Conservation (phyloP, 2,329 filamentous ascomycete genomes). For the Colletotrichum higginsianum region DNA sequence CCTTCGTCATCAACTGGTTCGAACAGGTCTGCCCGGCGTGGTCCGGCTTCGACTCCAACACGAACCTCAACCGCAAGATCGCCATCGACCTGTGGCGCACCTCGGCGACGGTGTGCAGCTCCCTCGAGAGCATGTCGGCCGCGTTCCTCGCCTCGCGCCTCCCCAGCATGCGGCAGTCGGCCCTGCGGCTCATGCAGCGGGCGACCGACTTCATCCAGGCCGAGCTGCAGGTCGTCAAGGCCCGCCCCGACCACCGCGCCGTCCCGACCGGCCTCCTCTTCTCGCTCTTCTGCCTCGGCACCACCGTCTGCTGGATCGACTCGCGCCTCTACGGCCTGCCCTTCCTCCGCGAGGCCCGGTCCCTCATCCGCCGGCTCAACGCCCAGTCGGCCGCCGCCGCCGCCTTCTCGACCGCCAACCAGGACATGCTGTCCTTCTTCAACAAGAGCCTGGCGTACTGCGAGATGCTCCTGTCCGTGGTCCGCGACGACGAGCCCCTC, state of each 20-base stretch:
- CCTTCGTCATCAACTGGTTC: constrained; percentile 58
- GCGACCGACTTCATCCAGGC: constrained; percentile 54
- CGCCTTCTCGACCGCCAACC: constrained; percentile 43
- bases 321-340: constrained; percentile 51
- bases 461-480: constrained; percentile 56
- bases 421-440: constrained; percentile 53
- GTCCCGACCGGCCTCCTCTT: constrained; percentile 55
- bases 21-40: constrained; percentile 57
- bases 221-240: constrained; percentile 50
- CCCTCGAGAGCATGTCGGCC: constrained; percentile 59
- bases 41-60: constrained; percentile 58
- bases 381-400: constrained; percentile 35
- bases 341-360: constrained; percentile 51
- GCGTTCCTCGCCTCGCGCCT: constrained; percentile 53
- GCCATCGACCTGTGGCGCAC: constrained; percentile 55
- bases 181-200: constrained; percentile 51
- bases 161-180: constrained; percentile 54
- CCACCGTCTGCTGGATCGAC: constrained; percentile 58
- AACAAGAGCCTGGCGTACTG: constrained; percentile 58
- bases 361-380: constrained; percentile 48
- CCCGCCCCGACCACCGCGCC: constrained; percentile 39
- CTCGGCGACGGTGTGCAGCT: constrained; percentile 55
- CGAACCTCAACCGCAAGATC: constrained; percentile 56
- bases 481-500: constrained; percentile 50
- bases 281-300: constrained; percentile 57